Percentiles rank a stretch among this genome's conserved stretches.
phyloP scores from a whole-genome alignment of 2,329 filamentous ascomycete genomes.

The Tympanopsis confertula region DNA sequence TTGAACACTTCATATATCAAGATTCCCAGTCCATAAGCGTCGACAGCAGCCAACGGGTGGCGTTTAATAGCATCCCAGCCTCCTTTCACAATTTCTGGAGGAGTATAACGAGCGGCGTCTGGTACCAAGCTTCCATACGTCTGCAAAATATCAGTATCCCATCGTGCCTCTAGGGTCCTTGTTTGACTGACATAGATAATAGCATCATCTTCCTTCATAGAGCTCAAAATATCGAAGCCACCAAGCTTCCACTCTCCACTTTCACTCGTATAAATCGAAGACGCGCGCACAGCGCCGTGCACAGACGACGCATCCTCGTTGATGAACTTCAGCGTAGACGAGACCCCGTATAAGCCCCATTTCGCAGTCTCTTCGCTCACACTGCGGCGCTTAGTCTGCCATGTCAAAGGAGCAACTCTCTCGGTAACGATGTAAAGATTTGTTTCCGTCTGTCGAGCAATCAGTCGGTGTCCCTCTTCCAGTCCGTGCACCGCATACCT shows the following conservation, averaged over 20 bases:
- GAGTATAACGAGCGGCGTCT: slow-evolving; percentile 71
- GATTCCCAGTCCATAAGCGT: slow-evolving; percentile 77
- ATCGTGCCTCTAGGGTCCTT: slow-evolving; percentile 1
- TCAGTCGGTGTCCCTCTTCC: neutral
- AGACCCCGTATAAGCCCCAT: slow-evolving; percentile 84
- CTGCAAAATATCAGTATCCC: slow-evolving; percentile 25
- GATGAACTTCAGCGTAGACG: slow-evolving; percentile 91
- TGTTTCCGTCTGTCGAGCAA: slow-evolving; percentile 65
- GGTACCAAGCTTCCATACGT: slow-evolving; percentile 80
- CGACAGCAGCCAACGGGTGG: slow-evolving; percentile 68
- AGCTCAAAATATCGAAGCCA: slow-evolving; percentile 87
- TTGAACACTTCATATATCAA: slow-evolving; percentile 88
- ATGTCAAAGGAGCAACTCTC: slow-evolving; percentile 72
- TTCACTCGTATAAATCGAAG: slow-evolving; percentile 84
- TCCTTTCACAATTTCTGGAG: slow-evolving; percentile 72
- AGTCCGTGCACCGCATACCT: slow-evolving; percentile 57
- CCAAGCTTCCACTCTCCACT: slow-evolving; percentile 97
- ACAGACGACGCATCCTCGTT: slow-evolving; percentile 87
- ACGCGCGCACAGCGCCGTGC: slow-evolving; percentile 74
- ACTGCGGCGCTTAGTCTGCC: slow-evolving; percentile 82
- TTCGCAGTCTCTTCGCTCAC: slow-evolving; percentile 85
- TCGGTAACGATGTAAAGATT: slow-evolving; percentile 97
- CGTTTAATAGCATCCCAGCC: slow-evolving; percentile 91
- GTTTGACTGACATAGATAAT: slow-evolving; percentile 63
- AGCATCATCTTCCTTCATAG: slow-evolving; percentile 89